phyloP scores from a whole-genome alignment of 2,329 filamentous ascomycete genomes.

The Lachnellula occidentalis region DNA sequence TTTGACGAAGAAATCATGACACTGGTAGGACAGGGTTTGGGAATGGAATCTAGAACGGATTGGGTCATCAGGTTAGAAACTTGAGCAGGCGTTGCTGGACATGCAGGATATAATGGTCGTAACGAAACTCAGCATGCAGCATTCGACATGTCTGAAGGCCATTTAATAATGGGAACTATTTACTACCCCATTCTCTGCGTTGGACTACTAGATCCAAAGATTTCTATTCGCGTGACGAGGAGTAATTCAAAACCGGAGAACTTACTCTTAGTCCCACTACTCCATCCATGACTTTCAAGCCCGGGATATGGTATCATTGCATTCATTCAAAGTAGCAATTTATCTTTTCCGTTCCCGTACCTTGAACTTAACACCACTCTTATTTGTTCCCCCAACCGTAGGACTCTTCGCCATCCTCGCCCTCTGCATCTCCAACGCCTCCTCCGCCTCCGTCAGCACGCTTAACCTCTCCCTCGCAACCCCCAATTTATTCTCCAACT shows the following conservation, averaged over 20 bases:
- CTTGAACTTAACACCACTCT: slow-evolving; percentile 57
- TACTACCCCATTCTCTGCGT: not conserved
- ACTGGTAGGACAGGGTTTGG: not conserved
- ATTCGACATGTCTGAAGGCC: slow-evolving; percentile 25
- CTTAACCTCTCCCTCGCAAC: slow-evolving; percentile 49
- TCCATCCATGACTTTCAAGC: not conserved
- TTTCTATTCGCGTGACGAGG: not conserved
- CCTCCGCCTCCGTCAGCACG: slow-evolving; percentile 50
- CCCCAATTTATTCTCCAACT: slow-evolving; percentile 45
- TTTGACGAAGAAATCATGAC: slow-evolving; percentile 39
- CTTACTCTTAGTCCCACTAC: not conserved
- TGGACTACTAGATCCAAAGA: not conserved
- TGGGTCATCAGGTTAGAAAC: not conserved
- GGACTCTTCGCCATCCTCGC: slow-evolving; percentile 62
- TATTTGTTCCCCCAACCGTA: slow-evolving; percentile 54
- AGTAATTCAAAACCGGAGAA: not conserved
- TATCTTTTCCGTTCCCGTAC: slow-evolving; percentile 55
- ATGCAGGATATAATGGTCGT: slow-evolving; percentile 8
- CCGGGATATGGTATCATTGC: too few species aligned
- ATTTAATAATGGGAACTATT: slow-evolving; percentile 16
- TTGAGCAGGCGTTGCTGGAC: not conserved
- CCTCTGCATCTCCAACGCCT: slow-evolving; percentile 51
- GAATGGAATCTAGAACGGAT: not conserved
- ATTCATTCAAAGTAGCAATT: not conserved
- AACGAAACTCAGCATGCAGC: slow-evolving; percentile 18